A percentile compares a stretch with the other conserved stretches of the same genome.
Conservation (phyloP, 2,329 filamentous ascomycete species). For the Lasiodiplodia hormozganensis region DNA sequence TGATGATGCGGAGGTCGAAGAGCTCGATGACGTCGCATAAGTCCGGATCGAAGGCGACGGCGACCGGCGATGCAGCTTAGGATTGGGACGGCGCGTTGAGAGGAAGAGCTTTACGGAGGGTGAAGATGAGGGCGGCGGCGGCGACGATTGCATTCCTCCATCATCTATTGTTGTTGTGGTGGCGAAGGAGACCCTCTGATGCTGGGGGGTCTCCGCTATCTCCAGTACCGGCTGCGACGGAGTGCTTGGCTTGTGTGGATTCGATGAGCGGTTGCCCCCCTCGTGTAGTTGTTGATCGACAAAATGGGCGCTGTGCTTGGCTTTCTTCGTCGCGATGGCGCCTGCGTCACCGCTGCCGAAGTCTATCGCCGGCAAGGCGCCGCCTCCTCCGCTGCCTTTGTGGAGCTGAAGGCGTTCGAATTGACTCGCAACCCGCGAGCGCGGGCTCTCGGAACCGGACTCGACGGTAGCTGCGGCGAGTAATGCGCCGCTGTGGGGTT, state of each 20-base stretch:
- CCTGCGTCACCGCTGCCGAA: slow-evolving; percentile 15
- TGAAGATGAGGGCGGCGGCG: slow-evolving; percentile 27
- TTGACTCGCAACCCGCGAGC: slow-evolving; percentile 22
- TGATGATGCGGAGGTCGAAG: background rate
- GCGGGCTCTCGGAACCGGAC: slow-evolving; percentile 26
- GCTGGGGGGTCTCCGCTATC: slow-evolving; percentile 26
- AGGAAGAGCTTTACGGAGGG: slow-evolving; percentile 29
- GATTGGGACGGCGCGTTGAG: slow-evolving; percentile 23
- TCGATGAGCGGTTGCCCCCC: background rate
- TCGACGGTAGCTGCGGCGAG: background rate
- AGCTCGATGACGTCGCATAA: background rate
- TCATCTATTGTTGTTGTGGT: background rate
- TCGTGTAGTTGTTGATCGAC: background rate
- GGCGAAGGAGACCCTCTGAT: background rate
- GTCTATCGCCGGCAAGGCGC: slow-evolving; percentile 20
- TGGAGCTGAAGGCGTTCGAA: slow-evolving; percentile 23
- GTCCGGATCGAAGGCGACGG: slow-evolving; percentile 13
- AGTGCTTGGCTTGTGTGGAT: background rate
- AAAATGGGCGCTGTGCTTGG: slow-evolving; percentile 7
- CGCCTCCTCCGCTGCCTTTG: background rate
- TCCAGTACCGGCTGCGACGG: slow-evolving; percentile 25
- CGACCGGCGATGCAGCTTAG: slow-evolving; percentile 7
- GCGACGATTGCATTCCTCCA: background rate
- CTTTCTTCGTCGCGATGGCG: slow-evolving; percentile 22
- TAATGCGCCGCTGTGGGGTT: slow-evolving; percentile 16